Evolutionary conservation across 1,284 basidiomycete genomes (phyloP), one percentile per base, ranked within the genome.

Genomic region (Cystobasidium sp.): DNA sequence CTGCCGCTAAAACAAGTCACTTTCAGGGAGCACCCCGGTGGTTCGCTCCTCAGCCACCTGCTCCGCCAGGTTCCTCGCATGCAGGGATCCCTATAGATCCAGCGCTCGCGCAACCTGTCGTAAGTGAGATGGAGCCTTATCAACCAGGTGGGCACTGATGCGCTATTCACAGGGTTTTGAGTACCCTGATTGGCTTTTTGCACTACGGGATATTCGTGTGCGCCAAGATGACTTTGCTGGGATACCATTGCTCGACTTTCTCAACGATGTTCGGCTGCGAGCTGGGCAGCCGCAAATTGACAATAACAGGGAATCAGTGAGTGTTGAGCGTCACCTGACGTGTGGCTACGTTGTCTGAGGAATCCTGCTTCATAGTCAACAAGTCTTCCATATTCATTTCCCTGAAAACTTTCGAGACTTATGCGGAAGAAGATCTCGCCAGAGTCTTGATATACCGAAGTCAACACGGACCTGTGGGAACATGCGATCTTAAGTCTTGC

Each of bases 151-250:
- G 2, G 46, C 6, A 3, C 46, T 49, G 46, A 49, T 12, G n/a
- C n/a, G 14, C 14, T n/a, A 14, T 49, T 49, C 6, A 6, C n/a
- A 59, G 56, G 56, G 56, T 3, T 41, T 59, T 6, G 56, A 59
- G 10, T 59, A 39, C 20, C 56, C 56, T 14, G 56, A 41, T 18
- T 41, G 59, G 53, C 69, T 71, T 24, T 61, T 39, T 62, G 59
- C 69, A 6, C 7, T 71, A 41, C 49, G 69, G n/a, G 31, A 64
- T 18, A 31, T 71, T 14, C 51, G 59, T 20, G 61, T 71, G 1
- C 14, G 61, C 14, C 69, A 18, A 46, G 69, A 71, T 49, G 61
- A 71, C n/a, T 20, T 56, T 55, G 44, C 61, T 12, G 69, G 69
- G 6, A 41, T 51, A 9, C 69, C 69, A 2, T 41, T 71, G 37